These are phyloP conservation scores for Aphanomyces astaci DNA, from an alignment of 352 stramenopile species.

Conservation along the genomic window DNA sequence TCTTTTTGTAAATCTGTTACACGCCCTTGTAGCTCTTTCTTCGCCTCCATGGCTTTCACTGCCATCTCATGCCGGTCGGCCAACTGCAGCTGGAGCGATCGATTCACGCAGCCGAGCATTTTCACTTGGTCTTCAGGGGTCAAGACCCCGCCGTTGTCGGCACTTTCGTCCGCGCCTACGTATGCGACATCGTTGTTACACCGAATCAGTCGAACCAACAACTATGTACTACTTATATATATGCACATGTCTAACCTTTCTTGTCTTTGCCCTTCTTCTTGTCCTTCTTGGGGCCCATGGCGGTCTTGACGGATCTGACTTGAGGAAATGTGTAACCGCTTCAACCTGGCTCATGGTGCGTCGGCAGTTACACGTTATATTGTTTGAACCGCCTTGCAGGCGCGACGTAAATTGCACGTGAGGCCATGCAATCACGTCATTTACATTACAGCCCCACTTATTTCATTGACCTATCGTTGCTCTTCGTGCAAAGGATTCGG, in stretches of 20 bases:
- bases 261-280: slow-evolving; percentile 23
- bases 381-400: too few species aligned
- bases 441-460: too few species aligned
- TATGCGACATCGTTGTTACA: background rate
- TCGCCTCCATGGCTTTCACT: slow-evolving; percentile 82
- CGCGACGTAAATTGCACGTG: too few species aligned
- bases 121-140: slow-evolving; percentile 78
- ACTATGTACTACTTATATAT: background rate
- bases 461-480: too few species aligned
- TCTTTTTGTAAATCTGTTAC: slow-evolving; percentile 75
- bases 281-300: slow-evolving; percentile 19
- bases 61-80: slow-evolving; percentile 81
- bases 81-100: slow-evolving; percentile 84
- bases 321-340: background rate
- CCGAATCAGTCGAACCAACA: background rate
- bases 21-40: slow-evolving; percentile 73
- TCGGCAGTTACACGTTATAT: too few species aligned
- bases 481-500: too few species aligned
- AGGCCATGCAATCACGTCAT: too few species aligned
- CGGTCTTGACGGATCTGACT: background rate
- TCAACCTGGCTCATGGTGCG: too few species aligned
- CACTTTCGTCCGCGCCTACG: slow-evolving; percentile 42
- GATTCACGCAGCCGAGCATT: slow-evolving; percentile 73
- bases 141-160: slow-evolving; percentile 62
- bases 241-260: too few species aligned